Evolutionary conservation across 139 green algal species (phyloP), one percentile per base, ranked within the genome.

Genomic region (Penium margaritaceum): DNA sequence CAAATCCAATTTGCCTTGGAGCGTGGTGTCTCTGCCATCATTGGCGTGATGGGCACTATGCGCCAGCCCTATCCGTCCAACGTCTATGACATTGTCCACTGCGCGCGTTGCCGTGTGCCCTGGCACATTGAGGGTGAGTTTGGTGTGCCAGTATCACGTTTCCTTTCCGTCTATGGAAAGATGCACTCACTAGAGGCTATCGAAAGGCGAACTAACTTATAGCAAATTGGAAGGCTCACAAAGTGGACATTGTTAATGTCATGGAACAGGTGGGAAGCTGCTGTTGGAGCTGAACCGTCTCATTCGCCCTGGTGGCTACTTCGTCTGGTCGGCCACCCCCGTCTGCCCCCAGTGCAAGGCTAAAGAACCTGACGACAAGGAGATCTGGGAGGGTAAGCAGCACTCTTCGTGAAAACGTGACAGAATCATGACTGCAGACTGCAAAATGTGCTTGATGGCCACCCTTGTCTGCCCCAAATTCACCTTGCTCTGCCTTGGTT

Each of bases 211-310:
- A n/a, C n/a, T n/a, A n/a, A n/a, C n/a, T n/a, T n/a, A n/a, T n/a
- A n/a, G n/a, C n/a, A n/a, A n/a, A n/a, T n/a, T n/a, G n/a, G n/a
- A n/a, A n/a, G n/a, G n/a, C n/a, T n/a, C n/a, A n/a, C n/a, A n/a
- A n/a, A n/a, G n/a, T n/a, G n/a, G n/a, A n/a, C n/a, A n/a, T n/a
- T n/a, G n/a, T n/a, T n/a, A n/a, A n/a, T n/a, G n/a, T n/a, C n/a
- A n/a, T n/a, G n/a, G n/a, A n/a, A 29, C 41, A 75, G 71, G 71
- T 63, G 71, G 71, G 19, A 63, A 32, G 41, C 32, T 78, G n/a
- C 71, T 78, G 24, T 27, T 78, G 37, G 71, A 78, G 63, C 19
- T 78, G 30, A 73, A 78, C 43, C 63, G 71, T 2, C 27, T 78
- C n/a, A 27, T 78, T 9, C 54, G 71, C 2, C 71, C 71, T 27